Conservation (phyloP, 2,329 filamentous ascomycete species). For the Penicillium sp. region DNA sequence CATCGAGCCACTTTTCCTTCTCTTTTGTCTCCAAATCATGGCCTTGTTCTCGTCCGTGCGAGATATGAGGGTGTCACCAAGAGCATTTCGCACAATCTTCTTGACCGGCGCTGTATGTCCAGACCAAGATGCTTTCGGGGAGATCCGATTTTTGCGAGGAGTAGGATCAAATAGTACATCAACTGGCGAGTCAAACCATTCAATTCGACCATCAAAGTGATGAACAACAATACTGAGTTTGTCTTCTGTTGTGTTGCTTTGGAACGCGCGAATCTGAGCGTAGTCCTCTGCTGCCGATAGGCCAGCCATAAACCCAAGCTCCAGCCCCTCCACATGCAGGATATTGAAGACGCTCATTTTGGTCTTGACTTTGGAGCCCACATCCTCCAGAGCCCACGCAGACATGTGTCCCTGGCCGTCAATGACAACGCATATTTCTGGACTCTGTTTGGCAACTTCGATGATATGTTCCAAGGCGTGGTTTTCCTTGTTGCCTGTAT, state of each 20-base stretch:
- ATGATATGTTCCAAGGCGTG: slow-evolving; percentile 81
- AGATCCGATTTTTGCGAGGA: slow-evolving; percentile 60
- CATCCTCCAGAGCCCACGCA: slow-evolving; percentile 88
- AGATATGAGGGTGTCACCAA: slow-evolving; percentile 77
- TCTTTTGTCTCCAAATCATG: slow-evolving; percentile 76
- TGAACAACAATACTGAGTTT: slow-evolving; percentile 76
- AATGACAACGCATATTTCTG: slow-evolving; percentile 83
- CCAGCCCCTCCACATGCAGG: slow-evolving; percentile 69
- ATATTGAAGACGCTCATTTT: slow-evolving; percentile 79
- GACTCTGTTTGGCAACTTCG: slow-evolving; percentile 78
- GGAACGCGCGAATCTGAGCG: slow-evolving; percentile 73
- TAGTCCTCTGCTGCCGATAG: slow-evolving; percentile 52
- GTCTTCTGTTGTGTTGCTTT: slow-evolving; percentile 61
- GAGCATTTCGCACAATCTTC: slow-evolving; percentile 84
- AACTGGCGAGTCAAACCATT: slow-evolving; percentile 76
- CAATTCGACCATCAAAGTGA: slow-evolving; percentile 80
- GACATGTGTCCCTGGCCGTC: slow-evolving; percentile 86
- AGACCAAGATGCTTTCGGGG: slow-evolving; percentile 71
- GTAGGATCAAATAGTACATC: slow-evolving; percentile 78
- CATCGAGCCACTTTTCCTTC: slow-evolving; percentile 53
- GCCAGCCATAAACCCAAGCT: slow-evolving; percentile 42
- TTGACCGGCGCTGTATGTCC: slow-evolving; percentile 79
- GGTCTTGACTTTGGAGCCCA: slow-evolving; percentile 69
- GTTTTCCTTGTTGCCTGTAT: slow-evolving; percentile 62
- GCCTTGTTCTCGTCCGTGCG: slow-evolving; percentile 76